Base-by-base conservation (phyloP, 768 basidiomycete genomes). In the Thelephora ganbajun region DNA sequence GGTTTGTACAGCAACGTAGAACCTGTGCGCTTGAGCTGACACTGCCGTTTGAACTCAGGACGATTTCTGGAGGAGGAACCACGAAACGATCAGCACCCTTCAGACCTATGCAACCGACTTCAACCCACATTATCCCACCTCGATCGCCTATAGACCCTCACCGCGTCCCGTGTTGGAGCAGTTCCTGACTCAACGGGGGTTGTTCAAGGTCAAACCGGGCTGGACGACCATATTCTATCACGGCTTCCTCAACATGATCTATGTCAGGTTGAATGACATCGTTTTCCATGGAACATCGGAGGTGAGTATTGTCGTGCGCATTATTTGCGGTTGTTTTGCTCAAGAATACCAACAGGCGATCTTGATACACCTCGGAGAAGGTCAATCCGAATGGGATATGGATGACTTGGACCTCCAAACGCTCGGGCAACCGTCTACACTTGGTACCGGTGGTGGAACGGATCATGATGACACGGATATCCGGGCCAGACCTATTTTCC, bases 41-140 rank as follows among this genome's bases (percentile, higher is more conserved):
- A 41, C 9, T 22, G 26, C 12, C 39, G 22, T 46, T 46, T 7
- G n/a, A 45, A 18, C 34, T 16, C 49, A 83, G 83, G 83, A 87
- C 56, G 83, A 85, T 57, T 57, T 84, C 6, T 87, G 82, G 82
- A 67, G 82, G 51, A 67, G 82, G 47, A 86, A 87, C 57, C 59
- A 74, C 54, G 69, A 72, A 39, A 75, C 79, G 0, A 74, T 83
- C 42, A 53, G 63, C 14, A 68, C 64, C 13, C 59, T 87, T 12
- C 48, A 59, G 42, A 66, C 62, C 5, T 67, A 80, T 54, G 71
- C 69, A 2, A 30, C 67, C 0, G 78, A 81, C 56, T 89, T 88
- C 57, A 74, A 80, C 57, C 84, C 86, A 0, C 72, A 80, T 51
- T 88, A 79, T 55, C 70, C 73, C 9, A 71, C 74, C 0, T 83